Evolutionary conservation across 306 rosid species (phyloP).

Genomic region (Lithocarpus polystachyus): DNA sequence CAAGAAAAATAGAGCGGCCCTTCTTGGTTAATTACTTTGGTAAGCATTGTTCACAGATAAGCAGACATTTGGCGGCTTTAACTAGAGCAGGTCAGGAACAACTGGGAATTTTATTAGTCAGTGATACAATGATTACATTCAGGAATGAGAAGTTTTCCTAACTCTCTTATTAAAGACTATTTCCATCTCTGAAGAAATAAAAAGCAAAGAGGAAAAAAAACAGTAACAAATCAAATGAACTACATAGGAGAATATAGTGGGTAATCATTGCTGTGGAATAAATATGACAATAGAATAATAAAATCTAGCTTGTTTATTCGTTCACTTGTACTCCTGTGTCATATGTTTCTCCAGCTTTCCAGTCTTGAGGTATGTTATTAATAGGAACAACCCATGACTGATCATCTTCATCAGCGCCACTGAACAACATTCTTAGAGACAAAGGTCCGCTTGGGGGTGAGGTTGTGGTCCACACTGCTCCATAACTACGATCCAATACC

Average conservation of each 20-base stretch:
- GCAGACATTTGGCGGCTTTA: background rate
- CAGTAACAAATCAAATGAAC: background rate
- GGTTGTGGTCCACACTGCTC: conserved; percentile 76
- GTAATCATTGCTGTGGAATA: conserved; percentile 15
- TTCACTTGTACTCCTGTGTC: conserved; percentile 87
- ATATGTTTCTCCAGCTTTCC: conserved; percentile 76
- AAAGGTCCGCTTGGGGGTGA: conserved; percentile 81
- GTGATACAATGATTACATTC: conserved; percentile 3
- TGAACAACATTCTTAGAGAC: conserved; percentile 72
- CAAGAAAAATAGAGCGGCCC: no score
- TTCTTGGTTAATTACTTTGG: no score
- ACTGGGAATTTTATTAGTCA: background rate
- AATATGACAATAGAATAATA: conserved; percentile 11
- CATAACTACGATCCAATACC: conserved; percentile 66
- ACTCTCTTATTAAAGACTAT: background rate
- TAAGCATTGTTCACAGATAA: background rate
- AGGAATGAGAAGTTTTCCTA: background rate
- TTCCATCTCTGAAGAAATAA: background rate
- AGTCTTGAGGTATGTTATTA: conserved; percentile 65
- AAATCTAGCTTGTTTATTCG: conserved; percentile 22
- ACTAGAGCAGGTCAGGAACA: background rate
- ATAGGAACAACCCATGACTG: conserved; percentile 76
- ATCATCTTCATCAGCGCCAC: conserved; percentile 62
- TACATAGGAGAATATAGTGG: background rate
- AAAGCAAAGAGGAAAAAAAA: conserved; percentile 1